These are phyloP conservation scores for Colletotrichum melonis DNA, from an alignment of 2,329 filamentous ascomycete genomes.

Conservation along the genomic window DNA sequence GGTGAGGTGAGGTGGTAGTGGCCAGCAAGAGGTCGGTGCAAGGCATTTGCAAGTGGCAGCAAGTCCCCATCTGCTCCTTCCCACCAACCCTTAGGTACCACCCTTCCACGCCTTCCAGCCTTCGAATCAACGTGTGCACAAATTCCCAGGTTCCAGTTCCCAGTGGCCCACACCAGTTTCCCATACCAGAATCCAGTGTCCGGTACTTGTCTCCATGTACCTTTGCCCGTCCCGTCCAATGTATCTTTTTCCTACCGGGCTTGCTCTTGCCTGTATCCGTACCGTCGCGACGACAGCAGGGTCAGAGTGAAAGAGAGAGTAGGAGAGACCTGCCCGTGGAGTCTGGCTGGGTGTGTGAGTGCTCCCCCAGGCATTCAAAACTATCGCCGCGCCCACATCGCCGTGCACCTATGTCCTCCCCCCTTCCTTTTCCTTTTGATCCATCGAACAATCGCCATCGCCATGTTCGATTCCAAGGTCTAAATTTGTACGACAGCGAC, in stretches of 20 bases:
- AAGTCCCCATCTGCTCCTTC: background rate
- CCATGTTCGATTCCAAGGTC: constrained; percentile 66
- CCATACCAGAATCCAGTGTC: background rate
- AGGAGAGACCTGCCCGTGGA: background rate
- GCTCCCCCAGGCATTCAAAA: constrained; percentile 46
- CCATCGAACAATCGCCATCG: constrained; percentile 62
- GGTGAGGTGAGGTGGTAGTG: background rate
- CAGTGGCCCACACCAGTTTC: background rate
- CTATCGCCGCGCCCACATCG: constrained; percentile 44
- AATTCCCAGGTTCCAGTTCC: too few relatives aligned
- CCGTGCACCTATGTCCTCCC: constrained; percentile 43
- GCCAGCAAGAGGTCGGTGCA: constrained; percentile 4
- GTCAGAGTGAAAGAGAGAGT: background rate
- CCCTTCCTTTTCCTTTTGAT: constrained; percentile 48
- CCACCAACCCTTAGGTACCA: background rate
- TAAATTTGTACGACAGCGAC: constrained; percentile 63
- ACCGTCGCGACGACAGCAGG: background rate
- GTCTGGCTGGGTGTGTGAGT: background rate
- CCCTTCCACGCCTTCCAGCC: too few relatives aligned
- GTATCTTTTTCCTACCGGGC: background rate
- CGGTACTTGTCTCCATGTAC: constrained; percentile 1
- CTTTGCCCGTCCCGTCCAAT: background rate
- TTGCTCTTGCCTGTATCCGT: background rate
- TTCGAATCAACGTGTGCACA: too few relatives aligned
- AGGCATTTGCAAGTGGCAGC: background rate